Evolutionary conservation across 495 filamentous ascomycete species (phyloP), one percentile per base, ranked within the genome.

Genomic region (Glonium stellatum): DNA sequence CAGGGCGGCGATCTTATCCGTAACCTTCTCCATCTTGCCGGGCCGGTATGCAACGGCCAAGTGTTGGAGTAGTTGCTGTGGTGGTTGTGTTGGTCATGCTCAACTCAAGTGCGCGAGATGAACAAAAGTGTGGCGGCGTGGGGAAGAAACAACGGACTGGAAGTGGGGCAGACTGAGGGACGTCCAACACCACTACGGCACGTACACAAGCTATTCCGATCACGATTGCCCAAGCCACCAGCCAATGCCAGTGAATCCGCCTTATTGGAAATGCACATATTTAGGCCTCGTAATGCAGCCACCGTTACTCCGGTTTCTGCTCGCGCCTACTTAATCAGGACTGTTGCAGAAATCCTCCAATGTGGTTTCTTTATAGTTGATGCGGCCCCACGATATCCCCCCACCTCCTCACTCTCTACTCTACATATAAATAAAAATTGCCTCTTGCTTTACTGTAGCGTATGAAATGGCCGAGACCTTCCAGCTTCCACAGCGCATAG

Each of bases 1-100:
- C 75, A 98, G 75, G 62, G 90, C 89, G 73, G 88, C 88, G 68
- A 97, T 91, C 81, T 97, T 97, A 78, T 95, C 87, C 55, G 90
- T 96, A 70, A 98, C 90, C 75, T 90, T 96, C 74, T 93, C 87
- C 87, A 92, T 92, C 22, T 48, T 54, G 52, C 12, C 54, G 21
- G 22, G 37, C 37, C 18, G 12, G 35, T 39, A 47, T 27, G 27
- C 31, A 55, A 37, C 52, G 36, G 52, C 19, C 25, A 37, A 23
- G 34, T 19, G 25, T 36, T 55, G 23, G 25, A 37, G 36, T 5
- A 31, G 31, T 15, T 55, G 12, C 21, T 22, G 34, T 55, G 22
- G 19, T 21, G 13, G 34, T 37, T 55, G 21, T 31, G 12, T 23
- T 51, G 19, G 48, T 23, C 21, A 23, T 51, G 48, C 25, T 51